phyloP scores from a whole-genome alignment of 129 eudicot genomes.

The Flaveria robusta region DNA sequence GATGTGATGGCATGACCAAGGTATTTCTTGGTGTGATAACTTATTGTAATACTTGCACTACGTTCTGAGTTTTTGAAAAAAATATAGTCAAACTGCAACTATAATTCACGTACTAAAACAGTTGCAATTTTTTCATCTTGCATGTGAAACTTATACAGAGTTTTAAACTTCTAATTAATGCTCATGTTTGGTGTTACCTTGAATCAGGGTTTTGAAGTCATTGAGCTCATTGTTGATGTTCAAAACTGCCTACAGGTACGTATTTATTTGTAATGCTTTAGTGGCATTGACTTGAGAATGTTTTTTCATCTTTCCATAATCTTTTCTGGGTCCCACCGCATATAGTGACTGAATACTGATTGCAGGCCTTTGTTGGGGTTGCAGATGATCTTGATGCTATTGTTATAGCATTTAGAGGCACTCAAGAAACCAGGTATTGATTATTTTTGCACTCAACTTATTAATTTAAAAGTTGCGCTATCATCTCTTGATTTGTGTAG shows the following conservation, averaged over 20 bases:
- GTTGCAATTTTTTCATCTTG: not conserved
- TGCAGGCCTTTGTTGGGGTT: constrained; percentile 95
- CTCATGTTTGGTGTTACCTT: constrained; percentile 14
- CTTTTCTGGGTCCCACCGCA: not conserved
- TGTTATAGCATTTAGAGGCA: constrained; percentile 95
- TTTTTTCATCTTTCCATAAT: not conserved
- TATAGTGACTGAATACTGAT: constrained; percentile 20
- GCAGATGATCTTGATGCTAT: constrained; percentile 76
- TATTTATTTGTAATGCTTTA: constrained; percentile 22
- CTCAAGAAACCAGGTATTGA: constrained; percentile 77
- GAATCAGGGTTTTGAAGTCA: constrained; percentile 79
- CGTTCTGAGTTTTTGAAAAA: not conserved
- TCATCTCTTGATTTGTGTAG: not conserved
- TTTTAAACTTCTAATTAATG: constrained; percentile 14
- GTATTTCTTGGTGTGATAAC: constrained; percentile 38
- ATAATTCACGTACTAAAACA: not conserved
- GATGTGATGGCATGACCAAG: constrained; percentile 81
- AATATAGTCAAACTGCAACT: not conserved
- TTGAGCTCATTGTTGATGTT: constrained; percentile 86
- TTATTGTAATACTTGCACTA: not conserved
- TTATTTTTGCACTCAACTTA: constrained; percentile 10
- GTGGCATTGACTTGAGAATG: constrained; percentile 8
- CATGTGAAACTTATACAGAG: constrained; percentile 10
- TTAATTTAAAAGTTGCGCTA: not conserved
- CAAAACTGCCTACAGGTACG: constrained; percentile 85